These are phyloP conservation scores for Aspergillus tamarii DNA, from an alignment of 2,329 filamentous ascomycete species.

Conservation along the genomic window DNA sequence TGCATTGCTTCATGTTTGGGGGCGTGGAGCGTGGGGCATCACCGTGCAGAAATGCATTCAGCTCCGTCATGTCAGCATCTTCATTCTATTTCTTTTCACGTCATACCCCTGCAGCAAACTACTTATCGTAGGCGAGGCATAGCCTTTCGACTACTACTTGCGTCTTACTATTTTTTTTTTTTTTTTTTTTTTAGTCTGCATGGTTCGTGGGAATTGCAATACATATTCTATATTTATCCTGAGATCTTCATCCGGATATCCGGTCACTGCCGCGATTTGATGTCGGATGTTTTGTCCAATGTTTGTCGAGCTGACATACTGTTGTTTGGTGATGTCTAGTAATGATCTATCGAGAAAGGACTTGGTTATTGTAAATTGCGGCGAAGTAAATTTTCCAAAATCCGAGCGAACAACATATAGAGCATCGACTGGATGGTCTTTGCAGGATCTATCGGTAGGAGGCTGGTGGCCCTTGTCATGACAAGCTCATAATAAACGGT, in stretches of 20 bases:
- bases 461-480: too few species aligned
- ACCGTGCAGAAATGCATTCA: neutral
- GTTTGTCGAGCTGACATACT: neutral
- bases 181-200: neutral
- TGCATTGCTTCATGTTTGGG: neutral
- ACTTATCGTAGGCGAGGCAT: neutral
- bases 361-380: neutral
- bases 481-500: too few species aligned
- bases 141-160: neutral
- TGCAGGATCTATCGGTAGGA: too few species aligned
- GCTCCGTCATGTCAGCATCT: neutral
- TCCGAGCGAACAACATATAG: too few species aligned
- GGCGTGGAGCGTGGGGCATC: neutral
- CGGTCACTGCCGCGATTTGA: neutral
- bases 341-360: neutral
- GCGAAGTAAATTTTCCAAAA: neutral
- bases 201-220: neutral
- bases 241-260: neutral
- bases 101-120: neutral
- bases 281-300: neutral
- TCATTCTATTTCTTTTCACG: neutral
- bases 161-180: neutral
- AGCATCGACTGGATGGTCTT: too few species aligned
- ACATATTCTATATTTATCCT: neutral
- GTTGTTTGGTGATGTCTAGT: too few species aligned